Conservation (phyloP, 2,329 filamentous ascomycete species). For the Curvularia lunata region DNA sequence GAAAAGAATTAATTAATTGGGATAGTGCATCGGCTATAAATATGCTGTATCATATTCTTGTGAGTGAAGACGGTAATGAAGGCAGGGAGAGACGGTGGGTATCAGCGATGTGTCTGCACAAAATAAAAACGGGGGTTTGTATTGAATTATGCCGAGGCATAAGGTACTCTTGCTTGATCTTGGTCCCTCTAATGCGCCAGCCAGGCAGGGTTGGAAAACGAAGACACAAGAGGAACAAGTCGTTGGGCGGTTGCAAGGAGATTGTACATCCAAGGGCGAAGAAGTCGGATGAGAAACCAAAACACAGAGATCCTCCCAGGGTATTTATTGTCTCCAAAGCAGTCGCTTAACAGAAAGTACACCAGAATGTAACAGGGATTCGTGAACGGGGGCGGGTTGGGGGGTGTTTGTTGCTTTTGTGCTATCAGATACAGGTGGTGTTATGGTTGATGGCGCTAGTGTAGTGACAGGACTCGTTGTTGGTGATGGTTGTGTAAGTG, state of each 20-base stretch:
- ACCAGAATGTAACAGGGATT: slow-evolving; percentile 17
- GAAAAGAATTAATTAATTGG: background rate
- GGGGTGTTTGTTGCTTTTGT: background rate
- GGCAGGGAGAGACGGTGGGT: background rate
- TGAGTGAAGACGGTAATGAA: background rate
- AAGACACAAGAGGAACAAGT: background rate
- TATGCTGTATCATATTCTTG: no score
- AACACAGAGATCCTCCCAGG: background rate
- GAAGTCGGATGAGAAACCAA: background rate
- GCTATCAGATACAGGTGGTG: background rate
- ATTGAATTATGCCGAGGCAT: background rate
- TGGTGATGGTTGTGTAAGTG: background rate
- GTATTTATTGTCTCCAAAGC: slow-evolving; percentile 12
- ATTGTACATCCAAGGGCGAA: background rate
- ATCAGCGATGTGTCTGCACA: background rate
- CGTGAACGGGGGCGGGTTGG: background rate
- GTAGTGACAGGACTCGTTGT: background rate
- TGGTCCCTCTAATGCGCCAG: background rate
- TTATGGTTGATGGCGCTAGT: background rate
- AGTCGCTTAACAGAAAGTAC: slow-evolving; percentile 14
- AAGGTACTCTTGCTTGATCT: background rate
- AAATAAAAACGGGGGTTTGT: background rate
- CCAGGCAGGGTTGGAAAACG: background rate
- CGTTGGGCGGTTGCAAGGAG: background rate
- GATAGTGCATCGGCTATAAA: no score